Conservation (phyloP, 23 red algal species). For the Gracilariopsis chorda region DNA sequence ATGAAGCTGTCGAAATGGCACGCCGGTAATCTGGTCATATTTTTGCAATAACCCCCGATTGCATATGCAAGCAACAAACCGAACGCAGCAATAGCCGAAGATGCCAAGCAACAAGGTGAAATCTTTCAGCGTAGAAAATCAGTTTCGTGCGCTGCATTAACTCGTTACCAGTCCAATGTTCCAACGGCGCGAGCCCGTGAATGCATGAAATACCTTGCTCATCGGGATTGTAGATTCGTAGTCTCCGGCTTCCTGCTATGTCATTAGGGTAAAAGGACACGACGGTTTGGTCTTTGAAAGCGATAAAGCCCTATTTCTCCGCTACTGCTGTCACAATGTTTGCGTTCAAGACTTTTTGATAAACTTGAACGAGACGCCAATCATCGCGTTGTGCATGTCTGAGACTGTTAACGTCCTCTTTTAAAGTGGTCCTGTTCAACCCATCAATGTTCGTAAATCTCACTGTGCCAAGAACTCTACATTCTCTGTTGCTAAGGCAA, state of each 20-base stretch:
- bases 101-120: too few species aligned
- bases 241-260: neutral
- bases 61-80: too few species aligned
- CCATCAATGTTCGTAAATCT: neutral
- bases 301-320: neutral
- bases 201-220: neutral
- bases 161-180: neutral
- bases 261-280: neutral
- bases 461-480: neutral
- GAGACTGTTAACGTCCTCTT: neutral
- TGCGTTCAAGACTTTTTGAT: neutral
- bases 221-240: neutral
- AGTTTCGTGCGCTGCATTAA: neutral
- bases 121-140: too few species aligned
- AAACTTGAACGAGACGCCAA: neutral
- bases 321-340: neutral
- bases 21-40: too few species aligned
- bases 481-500: neutral
- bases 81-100: too few species aligned
- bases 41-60: too few species aligned
- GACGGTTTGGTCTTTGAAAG: neutral
- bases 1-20: too few species aligned
- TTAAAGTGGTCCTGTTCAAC: neutral
- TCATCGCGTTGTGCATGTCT: neutral
- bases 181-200: neutral